These are phyloP conservation scores for Phytopythium mirpurense DNA, from an alignment of 352 stramenopile genomes.

Conservation along the genomic window DNA sequence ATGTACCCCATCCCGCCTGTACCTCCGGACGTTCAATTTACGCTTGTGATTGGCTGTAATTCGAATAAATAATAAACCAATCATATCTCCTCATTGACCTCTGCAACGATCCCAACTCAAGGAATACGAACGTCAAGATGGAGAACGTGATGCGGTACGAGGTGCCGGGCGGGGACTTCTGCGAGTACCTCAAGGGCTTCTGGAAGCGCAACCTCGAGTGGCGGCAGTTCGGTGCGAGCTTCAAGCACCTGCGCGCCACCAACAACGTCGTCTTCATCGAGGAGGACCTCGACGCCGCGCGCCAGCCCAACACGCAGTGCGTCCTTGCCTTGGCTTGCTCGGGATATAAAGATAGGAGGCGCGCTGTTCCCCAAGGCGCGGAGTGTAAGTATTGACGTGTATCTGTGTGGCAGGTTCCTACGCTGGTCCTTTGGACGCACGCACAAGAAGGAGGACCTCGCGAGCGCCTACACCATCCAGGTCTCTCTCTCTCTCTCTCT, in stretches of 20 bases:
- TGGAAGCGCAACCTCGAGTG: conserved; percentile 85
- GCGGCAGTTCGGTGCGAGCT: conserved; percentile 67
- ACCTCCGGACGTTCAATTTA: no score
- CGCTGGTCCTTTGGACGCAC: conserved; percentile 76
- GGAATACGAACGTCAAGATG: no score
- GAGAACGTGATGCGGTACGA: conserved; percentile 40
- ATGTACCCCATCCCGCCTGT: no score
- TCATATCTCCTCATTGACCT: no score
- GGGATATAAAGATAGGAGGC: no score
- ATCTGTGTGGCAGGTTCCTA: conserved; percentile 74
- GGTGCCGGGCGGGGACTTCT: conserved; percentile 63
- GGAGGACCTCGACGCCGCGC: conserved; percentile 58
- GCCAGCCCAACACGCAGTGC: conserved; percentile 70
- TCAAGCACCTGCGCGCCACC: conserved; percentile 72
- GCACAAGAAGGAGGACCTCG: conserved; percentile 66
- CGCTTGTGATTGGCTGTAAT: no score
- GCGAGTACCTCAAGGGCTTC: conserved; percentile 63
- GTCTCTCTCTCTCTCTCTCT: conserved; percentile 10
- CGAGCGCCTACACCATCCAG: conserved; percentile 76
- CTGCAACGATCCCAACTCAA: no score
- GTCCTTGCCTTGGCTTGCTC: conserved; percentile 7
- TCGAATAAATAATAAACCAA: background rate
- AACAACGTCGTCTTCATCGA: conserved; percentile 84
- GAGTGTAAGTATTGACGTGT: no score
- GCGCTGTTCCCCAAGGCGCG: no score